Conservation (phyloP, 1,139 yeast species). For the Lodderomyces parapsilosis region DNA sequence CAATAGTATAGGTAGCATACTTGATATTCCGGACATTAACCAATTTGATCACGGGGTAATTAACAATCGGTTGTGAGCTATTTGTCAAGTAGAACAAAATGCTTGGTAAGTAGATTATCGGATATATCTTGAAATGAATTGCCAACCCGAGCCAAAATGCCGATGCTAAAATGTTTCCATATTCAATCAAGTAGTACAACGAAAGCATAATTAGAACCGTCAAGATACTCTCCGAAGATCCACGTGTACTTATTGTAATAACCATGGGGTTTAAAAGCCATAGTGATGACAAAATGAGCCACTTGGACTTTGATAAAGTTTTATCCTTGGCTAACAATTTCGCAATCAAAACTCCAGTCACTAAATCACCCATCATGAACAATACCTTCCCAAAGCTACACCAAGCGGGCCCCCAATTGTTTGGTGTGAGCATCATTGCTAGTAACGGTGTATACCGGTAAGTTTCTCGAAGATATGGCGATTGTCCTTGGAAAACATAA, state of each 20-base stretch:
- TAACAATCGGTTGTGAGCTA: constrained; percentile 20
- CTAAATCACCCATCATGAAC: constrained; percentile 73
- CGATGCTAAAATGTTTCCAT: constrained; percentile 36
- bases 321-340: constrained; percentile 24
- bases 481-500: constrained; percentile 57
- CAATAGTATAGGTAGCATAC: constrained; percentile 39
- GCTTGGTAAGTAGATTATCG: constrained; percentile 76
- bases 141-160: constrained; percentile 75
- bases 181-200: constrained; percentile 43
- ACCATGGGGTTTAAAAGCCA: constrained; percentile 98
- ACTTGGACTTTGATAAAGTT: constrained; percentile 14
- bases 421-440: constrained; percentile 80
- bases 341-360: constrained; percentile 72
- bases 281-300: constrained; percentile 43
- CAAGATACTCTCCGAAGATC: constrained; percentile 87
- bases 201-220: constrained; percentile 73
- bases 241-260: constrained; percentile 87
- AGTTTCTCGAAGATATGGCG: constrained; percentile 85
- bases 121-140: constrained; percentile 89
- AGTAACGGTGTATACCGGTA: constrained; percentile 90
- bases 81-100: constrained; percentile 32
- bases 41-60: constrained; percentile 32
- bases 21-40: constrained; percentile 46
- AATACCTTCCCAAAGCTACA: constrained; percentile 76
- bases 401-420: constrained; percentile 41